A percentile compares a stretch with the other conserved stretches of the same genome.
Conservation (phyloP, 1,284 basidiomycete genomes). For the Neolentinus lepideus region DNA sequence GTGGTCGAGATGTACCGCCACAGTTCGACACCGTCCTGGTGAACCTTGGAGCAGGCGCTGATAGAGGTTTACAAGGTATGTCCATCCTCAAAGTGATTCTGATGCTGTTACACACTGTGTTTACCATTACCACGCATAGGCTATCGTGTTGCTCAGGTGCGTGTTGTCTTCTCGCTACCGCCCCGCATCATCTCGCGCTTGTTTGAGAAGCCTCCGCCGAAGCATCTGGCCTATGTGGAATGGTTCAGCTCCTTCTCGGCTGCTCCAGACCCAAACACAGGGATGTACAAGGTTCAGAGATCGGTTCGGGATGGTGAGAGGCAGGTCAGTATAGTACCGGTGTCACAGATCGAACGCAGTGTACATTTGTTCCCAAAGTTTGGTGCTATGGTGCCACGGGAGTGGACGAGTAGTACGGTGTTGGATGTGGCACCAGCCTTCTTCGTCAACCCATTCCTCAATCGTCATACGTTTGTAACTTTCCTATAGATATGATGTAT, state of each 20-base stretch:
- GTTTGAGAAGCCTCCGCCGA: background rate
- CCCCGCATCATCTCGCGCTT: slow-evolving; percentile 8
- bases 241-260: slow-evolving; percentile 17
- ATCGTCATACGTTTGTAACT: slow-evolving; percentile 21
- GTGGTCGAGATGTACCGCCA: slow-evolving; percentile 4
- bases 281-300: slow-evolving; percentile 16
- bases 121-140: no score
- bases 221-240: slow-evolving; percentile 13
- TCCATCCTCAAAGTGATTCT: background rate
- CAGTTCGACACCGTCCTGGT: slow-evolving; percentile 17
- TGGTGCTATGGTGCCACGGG: slow-evolving; percentile 15
- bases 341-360: slow-evolving; percentile 17
- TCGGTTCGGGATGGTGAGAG: slow-evolving; percentile 9
- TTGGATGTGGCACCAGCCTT: slow-evolving; percentile 22
- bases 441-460: slow-evolving; percentile 22
- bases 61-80: background rate
- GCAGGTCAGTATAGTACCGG: slow-evolving; percentile 17
- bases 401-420: slow-evolving; percentile 26
- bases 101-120: background rate
- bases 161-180: slow-evolving; percentile 20
- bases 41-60: background rate
- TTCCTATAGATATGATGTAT: no score
- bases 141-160: slow-evolving; percentile 15
- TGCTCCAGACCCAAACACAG: slow-evolving; percentile 10
- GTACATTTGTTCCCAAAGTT: slow-evolving; percentile 23